phyloP scores from a whole-genome alignment of 2,329 filamentous ascomycete species.

The Colletotrichum eremochloae region DNA sequence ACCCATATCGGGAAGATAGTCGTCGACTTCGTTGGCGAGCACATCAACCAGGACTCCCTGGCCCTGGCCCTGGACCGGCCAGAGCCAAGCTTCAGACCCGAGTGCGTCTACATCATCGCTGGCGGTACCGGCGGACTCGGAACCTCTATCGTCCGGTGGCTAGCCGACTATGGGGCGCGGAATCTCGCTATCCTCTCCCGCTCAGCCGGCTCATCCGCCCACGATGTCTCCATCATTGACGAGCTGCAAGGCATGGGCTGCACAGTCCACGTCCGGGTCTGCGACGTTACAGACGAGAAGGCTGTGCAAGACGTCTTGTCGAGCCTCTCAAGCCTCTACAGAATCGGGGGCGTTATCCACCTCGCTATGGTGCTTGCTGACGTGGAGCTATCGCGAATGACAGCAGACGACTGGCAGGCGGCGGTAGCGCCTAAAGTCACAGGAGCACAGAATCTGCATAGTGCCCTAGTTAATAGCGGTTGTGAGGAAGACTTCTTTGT shows the following conservation, averaged over 20 bases:
- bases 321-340: neutral
- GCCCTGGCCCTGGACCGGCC: too few relatives aligned
- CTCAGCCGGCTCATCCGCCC: slow-evolving; percentile 35
- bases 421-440: slow-evolving; percentile 55
- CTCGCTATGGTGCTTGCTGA: slow-evolving; percentile 37
- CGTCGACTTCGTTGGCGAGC: neutral
- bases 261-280: neutral
- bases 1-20: slow-evolving; percentile 5
- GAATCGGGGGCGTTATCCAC: slow-evolving; percentile 18
- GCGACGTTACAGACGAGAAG: slow-evolving; percentile 6
- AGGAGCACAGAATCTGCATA: slow-evolving; percentile 60
- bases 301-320: neutral
- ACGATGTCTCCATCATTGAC: neutral
- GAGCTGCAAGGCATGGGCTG: slow-evolving; percentile 13
- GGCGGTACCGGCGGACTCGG: slow-evolving; percentile 52
- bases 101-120: slow-evolving; percentile 43
- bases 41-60: neutral
- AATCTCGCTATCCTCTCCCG: slow-evolving; percentile 47
- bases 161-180: slow-evolving; percentile 48
- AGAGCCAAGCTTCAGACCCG: too few relatives aligned
- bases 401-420: slow-evolving; percentile 51
- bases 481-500: slow-evolving; percentile 54
- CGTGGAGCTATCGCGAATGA: slow-evolving; percentile 50
- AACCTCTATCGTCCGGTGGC: slow-evolving; percentile 47
- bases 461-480: slow-evolving; percentile 13